Evolutionary conservation across 2,329 filamentous ascomycete genomes (phyloP), one percentile per base, ranked within the genome.

Genomic region (Aspergillus neotritici): DNA sequence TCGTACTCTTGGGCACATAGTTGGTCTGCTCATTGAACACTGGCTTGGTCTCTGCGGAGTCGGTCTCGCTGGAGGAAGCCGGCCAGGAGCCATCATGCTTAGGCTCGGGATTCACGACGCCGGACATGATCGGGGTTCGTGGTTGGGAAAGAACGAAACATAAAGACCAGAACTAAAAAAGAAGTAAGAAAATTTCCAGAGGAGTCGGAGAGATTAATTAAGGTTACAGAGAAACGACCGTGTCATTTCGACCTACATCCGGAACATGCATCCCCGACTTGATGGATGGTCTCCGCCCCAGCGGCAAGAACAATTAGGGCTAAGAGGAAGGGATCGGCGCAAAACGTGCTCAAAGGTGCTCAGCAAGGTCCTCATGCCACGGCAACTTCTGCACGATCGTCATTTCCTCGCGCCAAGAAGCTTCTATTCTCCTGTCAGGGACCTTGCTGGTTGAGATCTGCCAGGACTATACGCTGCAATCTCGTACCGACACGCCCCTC

Each of bases 21-120:
- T 77, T 76, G 12, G 75, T 78, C 55, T 78, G 75, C 49, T 78
- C 75, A 33, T 75, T 78, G 59, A 78, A 77, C 14, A 47, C 32
- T 15, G 53, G 17, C 13, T 46, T 56, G 38, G 40, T 35, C 37
- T 36, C 35, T 12, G 21, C 29, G 11, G 7, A 8, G 7, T 25
- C 21, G 21, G 21, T 25, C 7, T 25, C 21, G 21, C 9, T 25
- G 7, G 21, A 25, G 21, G 21, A 25, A 25, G 21, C 6, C 6
- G 21, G 21, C 21, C 21, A 25, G 21, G 14, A 44, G 15, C n/a
- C 36, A 11, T 16, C 33, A 34, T 32, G 31, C 16, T 33, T 50
- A 34, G 28, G 37, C 40, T 40, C 37, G 11, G 36, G 13, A 33
- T 34, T 31, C 4, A 38, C 12, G 4, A 34, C 30, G 29, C 39